phyloP scores from a whole-genome alignment of 495 filamentous ascomycete genomes.

The Penicillium goetzii region DNA sequence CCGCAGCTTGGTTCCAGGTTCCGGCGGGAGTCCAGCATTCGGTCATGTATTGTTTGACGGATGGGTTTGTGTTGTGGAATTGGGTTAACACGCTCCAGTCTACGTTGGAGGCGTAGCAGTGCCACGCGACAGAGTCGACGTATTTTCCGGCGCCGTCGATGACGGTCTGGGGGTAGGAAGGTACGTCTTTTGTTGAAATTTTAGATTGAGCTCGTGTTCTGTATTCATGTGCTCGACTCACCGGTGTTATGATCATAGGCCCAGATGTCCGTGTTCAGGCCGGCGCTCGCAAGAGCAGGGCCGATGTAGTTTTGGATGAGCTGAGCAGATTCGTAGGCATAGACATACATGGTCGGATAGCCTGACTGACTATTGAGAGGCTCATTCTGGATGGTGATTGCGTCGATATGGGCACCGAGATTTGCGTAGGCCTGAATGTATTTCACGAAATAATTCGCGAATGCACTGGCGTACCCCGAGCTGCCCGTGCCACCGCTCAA shows the following conservation, averaged over 20 bases:
- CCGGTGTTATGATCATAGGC: conserved; percentile 63
- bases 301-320: conserved; percentile 55
- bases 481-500: conserved; percentile 28
- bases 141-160: conserved; percentile 46
- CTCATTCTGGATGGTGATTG: conserved; percentile 62
- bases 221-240: conserved; percentile 18
- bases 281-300: conserved; percentile 47
- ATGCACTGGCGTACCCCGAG: conserved; percentile 44
- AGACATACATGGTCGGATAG: conserved; percentile 60
- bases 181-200: conserved; percentile 32
- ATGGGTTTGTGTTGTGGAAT: conserved; percentile 52
- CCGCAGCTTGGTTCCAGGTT: conserved; percentile 53
- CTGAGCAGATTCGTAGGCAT: conserved; percentile 50
- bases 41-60: conserved; percentile 59
- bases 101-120: conserved; percentile 54
- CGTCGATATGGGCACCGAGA: conserved; percentile 51
- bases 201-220: neutral
- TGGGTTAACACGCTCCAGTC: conserved; percentile 55
- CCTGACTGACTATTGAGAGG: conserved; percentile 56
- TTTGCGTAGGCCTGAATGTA: conserved; percentile 56
- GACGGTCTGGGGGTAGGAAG: conserved; percentile 53
- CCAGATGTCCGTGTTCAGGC: conserved; percentile 52
- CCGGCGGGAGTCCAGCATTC: conserved; percentile 59
- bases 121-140: conserved; percentile 56
- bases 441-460: conserved; percentile 59